Conservation (phyloP, 208 protist species). For the Leptomonas pyrrhocoris region DNA sequence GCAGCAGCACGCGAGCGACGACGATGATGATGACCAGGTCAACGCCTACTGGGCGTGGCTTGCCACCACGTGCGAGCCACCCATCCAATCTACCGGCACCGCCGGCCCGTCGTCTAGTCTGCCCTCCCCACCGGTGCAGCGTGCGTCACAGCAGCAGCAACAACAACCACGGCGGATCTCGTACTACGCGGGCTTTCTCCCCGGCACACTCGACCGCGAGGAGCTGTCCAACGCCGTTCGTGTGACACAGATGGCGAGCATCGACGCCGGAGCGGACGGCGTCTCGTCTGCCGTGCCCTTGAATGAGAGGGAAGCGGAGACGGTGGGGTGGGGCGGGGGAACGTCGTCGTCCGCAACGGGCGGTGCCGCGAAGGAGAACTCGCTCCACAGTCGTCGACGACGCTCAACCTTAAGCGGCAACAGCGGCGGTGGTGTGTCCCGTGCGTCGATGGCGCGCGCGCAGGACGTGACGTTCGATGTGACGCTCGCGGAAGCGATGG, state of each 20-base stretch:
- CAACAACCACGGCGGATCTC: slow-evolving; percentile 15
- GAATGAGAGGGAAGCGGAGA: not conserved
- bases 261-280: not conserved
- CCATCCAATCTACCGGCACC: not conserved
- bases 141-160: not conserved
- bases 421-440: not conserved
- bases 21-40: not conserved
- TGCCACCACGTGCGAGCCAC: not conserved
- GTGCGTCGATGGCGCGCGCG: not conserved
- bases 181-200: slow-evolving; percentile 32
- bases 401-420: slow-evolving; percentile 6
- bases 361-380: not conserved
- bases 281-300: not conserved
- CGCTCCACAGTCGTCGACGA: not conserved
- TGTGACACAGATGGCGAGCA: not conserved
- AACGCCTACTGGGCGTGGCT: slow-evolving; percentile 7
- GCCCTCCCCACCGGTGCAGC: no score
- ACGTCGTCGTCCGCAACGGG: not conserved
- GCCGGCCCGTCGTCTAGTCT: not conserved
- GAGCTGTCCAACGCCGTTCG: slow-evolving; percentile 1
- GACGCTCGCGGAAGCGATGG: slow-evolving; percentile 42
- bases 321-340: not conserved
- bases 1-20: not conserved
- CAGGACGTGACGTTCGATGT: slow-evolving; percentile 29
- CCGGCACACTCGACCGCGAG: slow-evolving; percentile 16